Conservation (phyloP, 225 moss, liverwort and hornwort species). For the Takakia lepidozioides region DNA sequence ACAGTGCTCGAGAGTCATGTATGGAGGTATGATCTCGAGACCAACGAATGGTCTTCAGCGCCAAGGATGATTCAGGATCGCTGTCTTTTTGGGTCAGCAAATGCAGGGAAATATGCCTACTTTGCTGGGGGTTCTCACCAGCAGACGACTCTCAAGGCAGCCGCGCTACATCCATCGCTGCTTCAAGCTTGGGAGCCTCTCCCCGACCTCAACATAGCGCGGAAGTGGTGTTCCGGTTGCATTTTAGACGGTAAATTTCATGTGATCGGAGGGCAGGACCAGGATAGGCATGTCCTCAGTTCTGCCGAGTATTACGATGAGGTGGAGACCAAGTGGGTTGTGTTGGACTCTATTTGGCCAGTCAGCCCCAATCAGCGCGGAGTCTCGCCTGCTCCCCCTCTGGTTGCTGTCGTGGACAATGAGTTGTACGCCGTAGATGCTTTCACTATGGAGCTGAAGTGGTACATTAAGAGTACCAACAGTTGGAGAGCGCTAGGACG, state of each 20-base stretch:
- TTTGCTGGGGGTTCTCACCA: constrained; percentile 69
- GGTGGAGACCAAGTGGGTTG: constrained; percentile 44
- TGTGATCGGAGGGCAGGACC: constrained; percentile 63
- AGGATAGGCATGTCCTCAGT: constrained; percentile 20
- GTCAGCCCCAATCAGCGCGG: constrained; percentile 21
- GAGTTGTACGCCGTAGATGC: constrained; percentile 66
- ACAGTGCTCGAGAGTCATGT: constrained; percentile 54
- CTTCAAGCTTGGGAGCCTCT: constrained; percentile 63
- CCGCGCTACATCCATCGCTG: constrained; percentile 63
- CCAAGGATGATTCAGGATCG: constrained; percentile 67
- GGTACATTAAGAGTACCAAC: constrained; percentile 51
- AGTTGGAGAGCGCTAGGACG: constrained; percentile 50
- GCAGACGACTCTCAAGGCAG: constrained; percentile 35
- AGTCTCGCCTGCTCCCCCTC: constrained; percentile 55
- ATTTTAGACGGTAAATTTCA: constrained; percentile 81
- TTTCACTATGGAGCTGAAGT: constrained; percentile 59
- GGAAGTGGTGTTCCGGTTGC: constrained; percentile 83
- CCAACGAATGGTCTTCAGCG: constrained; percentile 51
- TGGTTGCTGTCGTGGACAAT: constrained; percentile 69
- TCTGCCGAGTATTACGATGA: constrained; percentile 87
- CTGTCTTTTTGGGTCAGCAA: constrained; percentile 82
- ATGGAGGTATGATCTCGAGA: constrained; percentile 82
- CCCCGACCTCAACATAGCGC: constrained; percentile 54
- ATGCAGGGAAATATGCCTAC: constrained; percentile 66
- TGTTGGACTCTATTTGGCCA: constrained; percentile 84